Evolutionary conservation across 768 basidiomycete species (phyloP), one percentile per base, ranked within the genome.

Genomic region (Termitomyces sp.): DNA sequence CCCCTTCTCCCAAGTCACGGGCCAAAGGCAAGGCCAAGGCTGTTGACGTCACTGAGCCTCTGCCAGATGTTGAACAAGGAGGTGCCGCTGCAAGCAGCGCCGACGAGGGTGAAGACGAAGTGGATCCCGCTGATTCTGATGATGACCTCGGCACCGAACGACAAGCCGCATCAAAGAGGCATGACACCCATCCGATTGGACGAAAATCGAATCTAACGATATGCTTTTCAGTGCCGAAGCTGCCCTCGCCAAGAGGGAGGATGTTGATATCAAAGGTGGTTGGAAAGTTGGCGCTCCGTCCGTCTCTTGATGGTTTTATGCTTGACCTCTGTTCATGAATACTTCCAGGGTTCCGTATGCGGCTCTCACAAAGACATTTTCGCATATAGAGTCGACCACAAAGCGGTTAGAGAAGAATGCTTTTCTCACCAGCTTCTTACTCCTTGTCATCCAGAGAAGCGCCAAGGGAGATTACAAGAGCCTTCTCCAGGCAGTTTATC

Each of bases 371-470:
- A 87, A 92, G 60, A 83, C 88, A 0, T 98, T 98, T 67, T 79
- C 85, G 17, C 72, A 89, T 30, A 98, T 99, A 58, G 95, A 97
- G 69, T 83, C 84, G 5, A 99, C 97, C 9, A 98, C 94, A 1
- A 98, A 98, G 65, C 88, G 97, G 19, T 71, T 97, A 45, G 94
- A 97, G 69, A 99, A 98, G 69, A 90, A 83, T 2, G 81, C 91
- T 0, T 76, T 93, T 57, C 80, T 99, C 9, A 98, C 94, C 0
- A 78, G 88, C 0, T 94, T 98, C 68, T 75, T 99, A 42, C 72
- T 94, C 5, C 84, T 96, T 11, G 92, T 98, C 30, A 94, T 98
- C 53, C 87, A 87, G 66, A 77, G 93, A 46, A 90, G 93, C 58
- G 85, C 84, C 15, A 77, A 84, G 51, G 86, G 80, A 37, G 90